phyloP scores from a whole-genome alignment of 768 basidiomycete genomes.

The Rhodotorula paludigena region DNA sequence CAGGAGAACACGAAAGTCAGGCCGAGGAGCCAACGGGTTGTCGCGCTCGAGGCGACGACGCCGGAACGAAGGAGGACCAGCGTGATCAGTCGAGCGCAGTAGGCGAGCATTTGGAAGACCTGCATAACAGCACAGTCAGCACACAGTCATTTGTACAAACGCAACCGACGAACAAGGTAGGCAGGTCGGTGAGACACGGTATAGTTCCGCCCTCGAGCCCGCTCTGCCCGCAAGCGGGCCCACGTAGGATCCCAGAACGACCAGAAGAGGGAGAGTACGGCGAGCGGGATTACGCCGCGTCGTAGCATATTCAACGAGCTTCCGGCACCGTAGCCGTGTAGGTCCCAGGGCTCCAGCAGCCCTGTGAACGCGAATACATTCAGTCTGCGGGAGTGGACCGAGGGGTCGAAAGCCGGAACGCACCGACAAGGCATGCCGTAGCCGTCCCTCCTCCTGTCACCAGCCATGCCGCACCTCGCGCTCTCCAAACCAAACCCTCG shows the following conservation, averaged over 20 bases:
- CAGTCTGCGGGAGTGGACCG: too few species aligned
- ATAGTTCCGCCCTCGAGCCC: background rate
- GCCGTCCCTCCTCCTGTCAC: background rate
- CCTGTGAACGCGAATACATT: background rate
- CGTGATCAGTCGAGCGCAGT: background rate
- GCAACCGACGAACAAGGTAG: slow-evolving; percentile 1
- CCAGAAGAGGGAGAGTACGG: slow-evolving; percentile 10
- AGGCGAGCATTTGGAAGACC: background rate
- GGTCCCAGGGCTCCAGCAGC: background rate
- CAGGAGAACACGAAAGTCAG: background rate
- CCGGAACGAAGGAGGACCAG: background rate
- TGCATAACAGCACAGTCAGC: background rate
- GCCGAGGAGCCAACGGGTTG: background rate
- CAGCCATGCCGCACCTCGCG: slow-evolving; percentile 5
- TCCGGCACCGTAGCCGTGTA: too few species aligned
- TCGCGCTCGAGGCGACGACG: background rate
- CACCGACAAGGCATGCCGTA: background rate
- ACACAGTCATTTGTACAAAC: too few species aligned
- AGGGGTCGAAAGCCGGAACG: background rate
- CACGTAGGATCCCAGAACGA: slow-evolving; percentile 34
- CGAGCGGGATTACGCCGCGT: background rate
- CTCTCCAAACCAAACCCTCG: slow-evolving; percentile 8
- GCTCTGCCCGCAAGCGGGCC: slow-evolving; percentile 1
- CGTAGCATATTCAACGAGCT: background rate
- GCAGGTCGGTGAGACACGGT: background rate